A percentile compares a stretch with the other conserved stretches of the same genome.
Conservation (phyloP, 23 red algal species). For the Cyanidioschyzon merolae region DNA sequence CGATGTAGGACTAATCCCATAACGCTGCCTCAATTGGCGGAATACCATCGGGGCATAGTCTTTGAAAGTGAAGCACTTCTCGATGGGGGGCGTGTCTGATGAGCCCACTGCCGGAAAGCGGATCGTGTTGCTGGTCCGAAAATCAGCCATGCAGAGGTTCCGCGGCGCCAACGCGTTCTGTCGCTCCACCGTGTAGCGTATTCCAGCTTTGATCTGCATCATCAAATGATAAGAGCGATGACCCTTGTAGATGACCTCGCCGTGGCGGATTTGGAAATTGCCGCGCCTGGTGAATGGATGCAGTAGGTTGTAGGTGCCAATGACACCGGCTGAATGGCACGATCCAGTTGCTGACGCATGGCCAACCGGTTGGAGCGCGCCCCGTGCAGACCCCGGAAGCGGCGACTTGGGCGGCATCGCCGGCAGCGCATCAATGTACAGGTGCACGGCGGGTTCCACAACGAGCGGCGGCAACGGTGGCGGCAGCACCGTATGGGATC, state of each 20-base stretch:
- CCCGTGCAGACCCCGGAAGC: not conserved
- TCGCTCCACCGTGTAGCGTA: constrained; percentile 10
- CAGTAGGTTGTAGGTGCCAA: not conserved
- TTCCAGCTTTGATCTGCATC: constrained; percentile 29
- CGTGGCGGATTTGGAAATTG: constrained; percentile 18
- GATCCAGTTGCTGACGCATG: not conserved
- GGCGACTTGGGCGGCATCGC: constrained; percentile 11
- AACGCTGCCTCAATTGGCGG: constrained; percentile 22
- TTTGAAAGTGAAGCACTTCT: constrained; percentile 29
- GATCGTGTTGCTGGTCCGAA: constrained; percentile 6
- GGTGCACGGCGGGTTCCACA: not conserved
- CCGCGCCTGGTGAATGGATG: not conserved
- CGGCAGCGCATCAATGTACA: not conserved
- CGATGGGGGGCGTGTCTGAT: constrained; percentile 20
- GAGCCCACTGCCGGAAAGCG: constrained; percentile 19
- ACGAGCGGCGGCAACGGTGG: not conserved
- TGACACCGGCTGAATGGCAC: not conserved
- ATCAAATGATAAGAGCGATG: constrained; percentile 33
- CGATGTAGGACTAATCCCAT: constrained; percentile 15
- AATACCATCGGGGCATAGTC: constrained; percentile 35
- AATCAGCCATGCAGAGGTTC: constrained; percentile 30
- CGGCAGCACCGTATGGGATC: not conserved
- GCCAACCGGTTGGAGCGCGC: not conserved
- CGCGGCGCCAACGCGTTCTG: constrained; percentile 11
- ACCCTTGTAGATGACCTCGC: constrained; percentile 31